Base-by-base conservation (phyloP, 2,329 filamentous ascomycete species). In the Botrytis paeoniae region DNA sequence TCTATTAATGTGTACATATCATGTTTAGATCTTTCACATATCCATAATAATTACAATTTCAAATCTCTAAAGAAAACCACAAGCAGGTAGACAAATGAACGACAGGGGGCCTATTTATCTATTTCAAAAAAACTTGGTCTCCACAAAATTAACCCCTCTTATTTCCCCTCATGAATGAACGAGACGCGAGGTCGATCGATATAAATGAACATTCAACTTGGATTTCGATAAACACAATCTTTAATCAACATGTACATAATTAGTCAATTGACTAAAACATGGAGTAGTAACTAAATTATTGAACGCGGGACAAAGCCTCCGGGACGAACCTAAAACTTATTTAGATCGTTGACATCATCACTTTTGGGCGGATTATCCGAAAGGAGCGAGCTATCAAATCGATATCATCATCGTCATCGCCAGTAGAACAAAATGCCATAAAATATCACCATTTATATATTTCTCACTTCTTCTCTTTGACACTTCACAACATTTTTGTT, bases 331-430 rank as follows among this genome's bases (percentile, higher is more conserved):
- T 57, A 57, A 43, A 29, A 4, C 37, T 41, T 48, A 48, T 32
- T 48, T 32, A 35, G 10, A 48, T 25, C 43, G 20, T 51, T 65
- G 63, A 65, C 63, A 65, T 65, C 63, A 65, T 65, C 63, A 51
- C 63, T 65, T 64, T 35, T 48, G 22, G 29, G 51, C n/a, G 63
- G 18, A 37, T 51, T 51, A 25, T 65, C 43, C 63, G 29, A 29
- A 65, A 25, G 41, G 20, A 37, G 16, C 25, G 32, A 65, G 63
- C 63, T 37, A 35, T 43, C 29, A 48, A 35, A 51, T 65, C 41
- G 43, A 65, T 12, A 65, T 25, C 29, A 48, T 54, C 51, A 54
- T 54, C 25, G 25, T 29, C 48, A 29, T n/a, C 10, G 12, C 14
- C 25, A n/a, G 4, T 7, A 29, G 18, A 16, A 54, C 7, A 54